Percentiles rank a stretch among this genome's conserved stretches.
Evolutionary conservation across 2,329 filamentous ascomycete genomes (phyloP).

Genomic region (Helminthosporium solani): DNA sequence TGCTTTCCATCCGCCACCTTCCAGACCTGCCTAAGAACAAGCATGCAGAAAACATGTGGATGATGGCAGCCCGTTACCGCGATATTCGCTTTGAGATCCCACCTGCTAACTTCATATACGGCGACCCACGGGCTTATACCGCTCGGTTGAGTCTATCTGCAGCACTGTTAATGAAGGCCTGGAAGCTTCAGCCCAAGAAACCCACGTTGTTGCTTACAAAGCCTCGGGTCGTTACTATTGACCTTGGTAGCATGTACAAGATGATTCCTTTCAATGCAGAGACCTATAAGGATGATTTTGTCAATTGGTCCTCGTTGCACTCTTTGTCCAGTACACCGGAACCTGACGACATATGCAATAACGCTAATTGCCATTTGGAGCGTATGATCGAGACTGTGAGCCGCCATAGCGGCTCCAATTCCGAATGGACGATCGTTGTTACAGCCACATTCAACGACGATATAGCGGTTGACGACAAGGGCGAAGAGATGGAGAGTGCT

Average conservation of each 20-base stretch:
- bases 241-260: constrained; percentile 13
- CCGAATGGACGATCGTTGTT: constrained; percentile 4
- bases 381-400: constrained; percentile 1
- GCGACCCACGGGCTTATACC: constrained; percentile 7
- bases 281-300: not conserved
- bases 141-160: constrained; percentile 5
- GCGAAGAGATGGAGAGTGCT: not conserved
- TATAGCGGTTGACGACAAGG: not conserved
- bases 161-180: constrained; percentile 12
- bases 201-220: not conserved
- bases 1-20: constrained; percentile 4
- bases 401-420: constrained; percentile 1
- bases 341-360: not conserved
- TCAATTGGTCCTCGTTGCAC: constrained; percentile 1
- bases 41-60: constrained; percentile 12
- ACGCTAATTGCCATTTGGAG: not conserved
- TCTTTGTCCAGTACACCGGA: not conserved
- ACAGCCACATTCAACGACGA: not conserved
- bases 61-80: constrained; percentile 8
- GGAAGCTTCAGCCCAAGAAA: constrained; percentile 6
- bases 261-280: constrained; percentile 14
- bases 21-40: not conserved
- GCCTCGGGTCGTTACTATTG: constrained; percentile 5
- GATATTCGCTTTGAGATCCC: constrained; percentile 7
- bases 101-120: not conserved